Base-by-base conservation (phyloP, 139 green algal species). In the Auxenochlorella pyrenoidosa region DNA sequence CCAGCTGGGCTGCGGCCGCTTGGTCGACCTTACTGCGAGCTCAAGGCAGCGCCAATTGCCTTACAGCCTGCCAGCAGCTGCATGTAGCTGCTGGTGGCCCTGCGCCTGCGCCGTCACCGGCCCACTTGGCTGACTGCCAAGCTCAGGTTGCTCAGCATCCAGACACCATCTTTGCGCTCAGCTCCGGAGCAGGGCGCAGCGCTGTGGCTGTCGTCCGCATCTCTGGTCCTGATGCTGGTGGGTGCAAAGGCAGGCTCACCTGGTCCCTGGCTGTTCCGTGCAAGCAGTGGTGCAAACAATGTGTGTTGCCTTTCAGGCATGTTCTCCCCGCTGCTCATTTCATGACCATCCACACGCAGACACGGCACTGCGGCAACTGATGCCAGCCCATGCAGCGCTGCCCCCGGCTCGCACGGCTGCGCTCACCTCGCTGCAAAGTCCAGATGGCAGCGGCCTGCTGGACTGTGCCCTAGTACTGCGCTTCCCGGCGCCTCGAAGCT, bases 151-250 rank as follows among this genome's bases (percentile, higher is more conserved):
- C 1, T 15, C 66, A 40, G 66, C 32, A 16, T 26, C 24, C 24
- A 0, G 91, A 94, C 60, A 94, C 92, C 13, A 93, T 95, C 44
- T 92, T 88, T 58, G 92, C 92, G 1, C 76, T 94, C 8, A 90
- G 87, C 65, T 90, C 89, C 1, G 91, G 51, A 2, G 63, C 76
- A 5, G 91, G 87, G 12, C 83, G 88, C 24, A 59, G 73, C 34
- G 93, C 91, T 30, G 80, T 95, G 13, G 91, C 92, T 1, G 82
- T 95, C 3, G 32, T 95, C 13, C 90, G 93, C 68, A 41, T 95
- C 30, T 91, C 88, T 10, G 93, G 93, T 0, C 88, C 92, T 3
- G 70, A 18, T 3, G 60, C 88, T 54, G 84, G 85, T 85, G 73
- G 41, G 58, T 41, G 34, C 22, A 36, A 0, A 54, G n/a, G 13